These are phyloP conservation scores for Podospora pseudopauciseta DNA, from an alignment of 495 filamentous ascomycete species.

Conservation along the genomic window DNA sequence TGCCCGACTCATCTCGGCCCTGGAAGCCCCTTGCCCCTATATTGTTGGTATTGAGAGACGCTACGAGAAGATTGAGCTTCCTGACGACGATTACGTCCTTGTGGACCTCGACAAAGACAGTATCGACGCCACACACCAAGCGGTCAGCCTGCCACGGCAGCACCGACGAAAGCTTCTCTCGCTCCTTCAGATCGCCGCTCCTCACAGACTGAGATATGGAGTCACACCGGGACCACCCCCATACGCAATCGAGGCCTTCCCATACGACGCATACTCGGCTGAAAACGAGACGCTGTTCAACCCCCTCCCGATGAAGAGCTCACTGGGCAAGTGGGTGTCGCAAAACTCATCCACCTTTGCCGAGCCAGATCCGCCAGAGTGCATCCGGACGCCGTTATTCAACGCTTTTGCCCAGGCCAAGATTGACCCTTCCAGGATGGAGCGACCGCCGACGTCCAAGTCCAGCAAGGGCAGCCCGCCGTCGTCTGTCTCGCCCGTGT, in stretches of 20 bases:
- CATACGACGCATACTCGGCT: conserved; percentile 80
- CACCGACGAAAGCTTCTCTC: conserved; percentile 86
- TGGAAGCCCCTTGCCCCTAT: conserved; percentile 95
- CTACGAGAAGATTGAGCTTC: conserved; percentile 87
- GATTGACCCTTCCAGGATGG: conserved; percentile 57
- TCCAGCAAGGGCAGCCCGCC: conserved; percentile 74
- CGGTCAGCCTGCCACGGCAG: conserved; percentile 76
- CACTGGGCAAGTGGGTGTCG: conserved; percentile 76
- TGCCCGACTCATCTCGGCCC: conserved; percentile 77
- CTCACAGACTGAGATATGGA: conserved; percentile 82
- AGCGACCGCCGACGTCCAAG: conserved; percentile 78
- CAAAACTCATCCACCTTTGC: conserved; percentile 87
- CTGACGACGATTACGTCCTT: conserved; percentile 94
- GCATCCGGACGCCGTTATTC: conserved; percentile 57
- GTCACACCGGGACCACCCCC: conserved; percentile 85
- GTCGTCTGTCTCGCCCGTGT: conserved; percentile 81
- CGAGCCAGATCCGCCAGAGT: conserved; percentile 54
- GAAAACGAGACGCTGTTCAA: conserved; percentile 80
- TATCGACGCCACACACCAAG: conserved; percentile 74
- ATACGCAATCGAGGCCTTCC: conserved; percentile 89
- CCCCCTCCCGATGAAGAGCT: conserved; percentile 62
- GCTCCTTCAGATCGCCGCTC: conserved; percentile 83
- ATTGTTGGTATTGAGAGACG: conserved; percentile 93
- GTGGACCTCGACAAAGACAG: conserved; percentile 89
- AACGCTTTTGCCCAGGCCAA: conserved; percentile 85